phyloP scores from a whole-genome alignment of 1,284 basidiomycete genomes.

The Sanguinoderma infundibulare region DNA sequence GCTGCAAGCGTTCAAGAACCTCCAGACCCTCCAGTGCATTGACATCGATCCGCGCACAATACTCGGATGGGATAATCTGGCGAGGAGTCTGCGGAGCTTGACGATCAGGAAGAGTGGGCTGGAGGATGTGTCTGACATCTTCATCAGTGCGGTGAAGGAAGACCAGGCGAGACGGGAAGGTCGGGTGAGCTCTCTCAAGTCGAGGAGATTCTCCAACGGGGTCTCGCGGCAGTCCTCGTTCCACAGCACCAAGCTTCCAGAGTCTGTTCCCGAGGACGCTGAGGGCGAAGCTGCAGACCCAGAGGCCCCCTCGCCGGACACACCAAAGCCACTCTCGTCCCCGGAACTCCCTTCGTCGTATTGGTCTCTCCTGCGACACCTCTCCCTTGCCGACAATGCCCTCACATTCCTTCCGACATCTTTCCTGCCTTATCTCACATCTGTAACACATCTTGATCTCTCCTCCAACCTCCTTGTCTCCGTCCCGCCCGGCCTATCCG shows the following conservation, averaged over 20 bases:
- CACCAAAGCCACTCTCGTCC: constrained; percentile 30
- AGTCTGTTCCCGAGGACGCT: constrained; percentile 61
- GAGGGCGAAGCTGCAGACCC: constrained; percentile 41
- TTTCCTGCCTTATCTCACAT: constrained; percentile 72
- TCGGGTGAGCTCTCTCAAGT: constrained; percentile 49
- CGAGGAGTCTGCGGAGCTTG: constrained; percentile 74
- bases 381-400: constrained; percentile 83
- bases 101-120: constrained; percentile 79
- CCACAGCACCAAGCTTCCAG: constrained; percentile 55
- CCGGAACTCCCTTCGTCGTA: constrained; percentile 62
- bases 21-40: constrained; percentile 73
- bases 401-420: constrained; percentile 83
- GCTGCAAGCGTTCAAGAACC: constrained; percentile 82
- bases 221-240: constrained; percentile 52
- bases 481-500: constrained; percentile 77
- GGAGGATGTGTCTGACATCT: constrained; percentile 82
- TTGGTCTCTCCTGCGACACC: constrained; percentile 80
- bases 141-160: constrained; percentile 77
- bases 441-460: constrained; percentile 87
- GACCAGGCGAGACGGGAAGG: constrained; percentile 71
- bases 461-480: constrained; percentile 90
- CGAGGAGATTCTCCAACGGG: constrained; percentile 47
- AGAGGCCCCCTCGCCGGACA: constrained; percentile 28
- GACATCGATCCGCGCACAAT: constrained; percentile 85
- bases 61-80: constrained; percentile 85